phyloP scores from a whole-genome alignment of 441 rosid species.

The Erodium texanum region DNA sequence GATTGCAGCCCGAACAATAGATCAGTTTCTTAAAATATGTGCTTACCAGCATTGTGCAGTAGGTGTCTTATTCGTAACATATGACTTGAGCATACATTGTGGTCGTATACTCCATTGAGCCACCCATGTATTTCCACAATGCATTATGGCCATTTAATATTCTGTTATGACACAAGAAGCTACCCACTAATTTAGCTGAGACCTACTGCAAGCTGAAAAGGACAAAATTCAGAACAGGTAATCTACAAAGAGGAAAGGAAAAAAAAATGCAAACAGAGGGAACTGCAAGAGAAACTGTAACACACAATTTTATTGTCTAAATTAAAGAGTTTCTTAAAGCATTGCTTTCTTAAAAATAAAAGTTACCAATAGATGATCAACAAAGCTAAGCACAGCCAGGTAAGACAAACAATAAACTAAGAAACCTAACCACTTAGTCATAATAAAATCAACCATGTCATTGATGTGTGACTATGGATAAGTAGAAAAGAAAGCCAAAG shows the following conservation, averaged over 20 bases:
- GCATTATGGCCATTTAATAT: slow-evolving; percentile 58
- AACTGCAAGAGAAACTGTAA: background rate
- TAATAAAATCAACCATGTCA: too few species aligned
- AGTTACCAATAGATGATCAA: too few species aligned
- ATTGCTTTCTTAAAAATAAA: too few species aligned
- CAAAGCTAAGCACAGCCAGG: too few species aligned
- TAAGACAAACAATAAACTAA: too few species aligned
- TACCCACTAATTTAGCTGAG: background rate
- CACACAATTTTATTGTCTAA: too few species aligned
- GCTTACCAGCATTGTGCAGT: slow-evolving; percentile 36
- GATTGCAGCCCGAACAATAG: background rate
- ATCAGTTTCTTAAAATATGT: too few species aligned
- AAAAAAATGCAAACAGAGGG: background rate
- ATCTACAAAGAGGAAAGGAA: background rate
- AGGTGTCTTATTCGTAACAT: slow-evolving; percentile 30
- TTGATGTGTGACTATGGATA: too few species aligned
- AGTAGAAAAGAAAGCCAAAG: too few species aligned
- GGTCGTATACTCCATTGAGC: slow-evolving; percentile 83
- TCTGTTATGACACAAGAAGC: background rate
- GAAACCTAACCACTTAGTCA: too few species aligned
- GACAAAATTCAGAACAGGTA: background rate
- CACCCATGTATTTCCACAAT: slow-evolving; percentile 66
- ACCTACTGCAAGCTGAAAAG: background rate
- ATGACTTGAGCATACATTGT: slow-evolving; percentile 39
- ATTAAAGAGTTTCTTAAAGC: too few species aligned